These are phyloP conservation scores for Roridomyces roridus DNA, from an alignment of 768 basidiomycete genomes.

Conservation along the genomic window DNA sequence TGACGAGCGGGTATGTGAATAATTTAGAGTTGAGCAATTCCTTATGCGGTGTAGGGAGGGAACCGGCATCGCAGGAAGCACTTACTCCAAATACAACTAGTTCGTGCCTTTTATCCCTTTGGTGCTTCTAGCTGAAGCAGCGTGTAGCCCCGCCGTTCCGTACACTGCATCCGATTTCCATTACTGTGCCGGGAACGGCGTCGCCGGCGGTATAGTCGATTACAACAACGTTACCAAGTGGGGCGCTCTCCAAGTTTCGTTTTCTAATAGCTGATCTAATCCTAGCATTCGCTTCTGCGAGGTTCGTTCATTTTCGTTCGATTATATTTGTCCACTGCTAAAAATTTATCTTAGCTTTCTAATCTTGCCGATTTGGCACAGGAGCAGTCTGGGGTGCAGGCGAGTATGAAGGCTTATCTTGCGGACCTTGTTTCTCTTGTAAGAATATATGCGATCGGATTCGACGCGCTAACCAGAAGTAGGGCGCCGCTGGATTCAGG, in stretches of 20 bases:
- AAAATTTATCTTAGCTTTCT: not conserved
- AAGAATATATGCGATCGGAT: not conserved
- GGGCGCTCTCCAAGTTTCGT: slow-evolving; percentile 37
- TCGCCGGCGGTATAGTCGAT: slow-evolving; percentile 43
- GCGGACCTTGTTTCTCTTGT: slow-evolving; percentile 6
- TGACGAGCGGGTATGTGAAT: slow-evolving; percentile 5
- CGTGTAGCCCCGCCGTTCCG: slow-evolving; percentile 29
- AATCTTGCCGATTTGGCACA: slow-evolving; percentile 8
- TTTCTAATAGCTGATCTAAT: not conserved
- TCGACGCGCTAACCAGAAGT: no score
- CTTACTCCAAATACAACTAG: slow-evolving; percentile 11
- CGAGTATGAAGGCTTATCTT: not conserved
- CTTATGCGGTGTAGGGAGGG: not conserved
- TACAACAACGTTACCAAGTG: slow-evolving; percentile 45
- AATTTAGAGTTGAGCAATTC: no score
- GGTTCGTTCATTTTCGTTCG: slow-evolving; percentile 20
- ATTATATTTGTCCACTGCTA: not conserved
- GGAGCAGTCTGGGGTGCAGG: not conserved
- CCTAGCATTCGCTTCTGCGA: slow-evolving; percentile 20
- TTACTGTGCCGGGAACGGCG: slow-evolving; percentile 42
- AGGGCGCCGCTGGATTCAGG: slow-evolving; percentile 11
- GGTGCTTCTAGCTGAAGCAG: not conserved
- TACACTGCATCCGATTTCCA: slow-evolving; percentile 39
- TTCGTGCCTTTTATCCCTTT: not conserved
- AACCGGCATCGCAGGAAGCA: slow-evolving; percentile 3